phyloP scores from a whole-genome alignment of 2,329 filamentous ascomycete species.

The Diaporthe sp. region DNA sequence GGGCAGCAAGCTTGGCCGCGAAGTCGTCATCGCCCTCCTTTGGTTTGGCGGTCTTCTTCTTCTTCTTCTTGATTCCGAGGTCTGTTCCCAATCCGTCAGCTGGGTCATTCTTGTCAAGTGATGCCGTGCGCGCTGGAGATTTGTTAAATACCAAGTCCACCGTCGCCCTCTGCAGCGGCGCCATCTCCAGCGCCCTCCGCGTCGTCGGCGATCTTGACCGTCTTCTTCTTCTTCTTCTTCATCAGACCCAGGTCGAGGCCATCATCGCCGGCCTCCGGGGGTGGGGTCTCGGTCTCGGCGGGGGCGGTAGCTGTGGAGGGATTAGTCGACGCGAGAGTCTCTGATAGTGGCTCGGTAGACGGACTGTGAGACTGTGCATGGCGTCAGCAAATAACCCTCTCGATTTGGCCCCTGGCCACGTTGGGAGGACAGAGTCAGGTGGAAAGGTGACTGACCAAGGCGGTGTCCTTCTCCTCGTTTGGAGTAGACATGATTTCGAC shows the following conservation, averaged over 20 bases:
- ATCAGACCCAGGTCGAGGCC: conserved; percentile 68
- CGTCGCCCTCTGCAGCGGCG: conserved; percentile 56
- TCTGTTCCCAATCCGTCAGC: conserved; percentile 49
- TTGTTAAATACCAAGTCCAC: conserved; percentile 39
- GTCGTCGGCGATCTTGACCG: conserved; percentile 61
- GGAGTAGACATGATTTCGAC: conserved; percentile 81
- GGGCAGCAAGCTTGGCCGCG: conserved; percentile 71
- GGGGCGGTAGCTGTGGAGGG: conserved; percentile 36
- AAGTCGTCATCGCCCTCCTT: conserved; percentile 68
- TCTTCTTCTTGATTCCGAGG: conserved; percentile 67
- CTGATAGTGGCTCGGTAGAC: conserved; percentile 39
- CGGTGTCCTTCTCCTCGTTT: conserved; percentile 82
- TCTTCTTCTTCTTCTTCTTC: conserved; percentile 85
- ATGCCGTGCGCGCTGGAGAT: background rate
- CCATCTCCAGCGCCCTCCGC: conserved; percentile 66
- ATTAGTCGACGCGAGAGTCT: conserved; percentile 40
- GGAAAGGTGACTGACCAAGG: conserved; percentile 57
- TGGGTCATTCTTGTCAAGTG: conserved; percentile 53
- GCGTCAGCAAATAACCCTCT: conserved; percentile 27
- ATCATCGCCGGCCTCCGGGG: conserved; percentile 72
- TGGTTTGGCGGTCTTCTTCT: conserved; percentile 89
- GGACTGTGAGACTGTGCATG: conserved; percentile 39
- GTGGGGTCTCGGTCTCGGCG: conserved; percentile 56
- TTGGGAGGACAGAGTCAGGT: background rate
- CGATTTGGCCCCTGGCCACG: background rate